Evolutionary conservation across 176 grass and related monocot genomes (phyloP).

Genomic region (Elymus sibiricus): DNA sequence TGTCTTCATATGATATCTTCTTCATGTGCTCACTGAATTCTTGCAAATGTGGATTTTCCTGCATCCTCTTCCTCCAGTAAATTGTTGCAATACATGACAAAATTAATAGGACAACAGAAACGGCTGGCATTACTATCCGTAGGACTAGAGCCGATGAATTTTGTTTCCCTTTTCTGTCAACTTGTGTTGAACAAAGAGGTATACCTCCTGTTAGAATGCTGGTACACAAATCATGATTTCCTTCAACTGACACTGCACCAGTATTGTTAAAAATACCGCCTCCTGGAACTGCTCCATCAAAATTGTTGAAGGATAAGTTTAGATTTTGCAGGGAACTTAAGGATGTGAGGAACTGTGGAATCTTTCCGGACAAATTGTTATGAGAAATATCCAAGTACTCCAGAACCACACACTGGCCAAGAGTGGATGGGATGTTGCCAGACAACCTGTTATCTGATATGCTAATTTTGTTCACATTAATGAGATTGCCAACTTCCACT

Average conservation of each 20-base stretch:
- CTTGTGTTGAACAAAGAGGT: no score
- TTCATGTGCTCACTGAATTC: background rate
- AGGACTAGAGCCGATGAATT: background rate
- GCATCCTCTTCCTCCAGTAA: background rate
- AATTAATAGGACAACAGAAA: background rate
- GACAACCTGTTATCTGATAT: slow-evolving; percentile 32
- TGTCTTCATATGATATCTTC: slow-evolving; percentile 24
- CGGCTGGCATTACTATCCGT: background rate
- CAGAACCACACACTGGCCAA: slow-evolving; percentile 34
- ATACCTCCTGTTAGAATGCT: no score
- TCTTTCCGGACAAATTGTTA: slow-evolving; percentile 38
- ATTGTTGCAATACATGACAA: background rate
- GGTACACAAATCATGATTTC: no score
- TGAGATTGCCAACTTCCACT: slow-evolving; percentile 33
- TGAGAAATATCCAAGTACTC: slow-evolving; percentile 46
- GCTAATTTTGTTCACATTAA: slow-evolving; percentile 6
- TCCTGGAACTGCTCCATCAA: slow-evolving; percentile 28
- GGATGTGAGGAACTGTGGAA: slow-evolving; percentile 36
- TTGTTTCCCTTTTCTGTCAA: no score
- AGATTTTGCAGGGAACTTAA: slow-evolving; percentile 21
- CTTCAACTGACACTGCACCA: no score
- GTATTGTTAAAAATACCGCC: no score
- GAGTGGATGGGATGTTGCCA: slow-evolving; percentile 18
- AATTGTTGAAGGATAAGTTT: slow-evolving; percentile 55
- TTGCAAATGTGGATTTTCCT: background rate